Conservation (phyloP, 2,329 filamentous ascomycete genomes). For the Aspergillus tubingensis region DNA sequence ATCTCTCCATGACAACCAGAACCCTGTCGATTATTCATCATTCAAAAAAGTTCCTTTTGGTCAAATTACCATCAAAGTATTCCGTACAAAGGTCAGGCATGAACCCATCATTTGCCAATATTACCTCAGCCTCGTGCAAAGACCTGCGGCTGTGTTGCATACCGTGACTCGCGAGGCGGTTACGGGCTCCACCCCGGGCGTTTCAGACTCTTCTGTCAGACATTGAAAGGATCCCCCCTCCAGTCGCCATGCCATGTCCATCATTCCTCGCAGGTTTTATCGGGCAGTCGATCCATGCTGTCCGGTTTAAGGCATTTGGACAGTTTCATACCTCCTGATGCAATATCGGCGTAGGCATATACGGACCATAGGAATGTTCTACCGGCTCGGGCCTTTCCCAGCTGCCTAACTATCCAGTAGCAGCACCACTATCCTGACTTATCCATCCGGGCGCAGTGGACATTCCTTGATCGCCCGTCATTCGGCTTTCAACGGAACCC, state of each 20-base stretch:
- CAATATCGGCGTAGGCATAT: background rate
- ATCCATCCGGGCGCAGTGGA: background rate
- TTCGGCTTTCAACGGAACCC: conserved; percentile 4
- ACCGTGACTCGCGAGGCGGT: conserved; percentile 12
- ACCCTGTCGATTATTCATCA: background rate
- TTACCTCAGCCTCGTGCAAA: conserved; percentile 1
- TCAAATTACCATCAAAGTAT: background rate
- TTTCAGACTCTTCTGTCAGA: conserved; percentile 20
- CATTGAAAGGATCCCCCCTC: background rate
- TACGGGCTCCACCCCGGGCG: conserved; percentile 19
- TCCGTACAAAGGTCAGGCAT: background rate
- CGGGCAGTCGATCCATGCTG: background rate
- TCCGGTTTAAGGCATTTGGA: background rate
- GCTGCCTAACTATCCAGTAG: background rate
- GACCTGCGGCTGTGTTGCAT: conserved; percentile 14
- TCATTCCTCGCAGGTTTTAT: conserved; percentile 7
- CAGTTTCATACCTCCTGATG: background rate
- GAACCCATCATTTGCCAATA: background rate
- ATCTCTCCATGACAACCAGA: background rate
- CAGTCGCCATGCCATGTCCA: conserved; percentile 9
- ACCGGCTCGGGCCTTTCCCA: background rate
- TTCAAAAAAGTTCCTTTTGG: background rate
- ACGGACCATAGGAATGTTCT: background rate
- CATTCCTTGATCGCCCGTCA: background rate
- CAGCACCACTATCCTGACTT: background rate